Percentiles rank a stretch among this genome's conserved stretches.
Evolutionary conservation across 106 monocot genomes (phyloP).

Genomic region (Vanilla planifolia): DNA sequence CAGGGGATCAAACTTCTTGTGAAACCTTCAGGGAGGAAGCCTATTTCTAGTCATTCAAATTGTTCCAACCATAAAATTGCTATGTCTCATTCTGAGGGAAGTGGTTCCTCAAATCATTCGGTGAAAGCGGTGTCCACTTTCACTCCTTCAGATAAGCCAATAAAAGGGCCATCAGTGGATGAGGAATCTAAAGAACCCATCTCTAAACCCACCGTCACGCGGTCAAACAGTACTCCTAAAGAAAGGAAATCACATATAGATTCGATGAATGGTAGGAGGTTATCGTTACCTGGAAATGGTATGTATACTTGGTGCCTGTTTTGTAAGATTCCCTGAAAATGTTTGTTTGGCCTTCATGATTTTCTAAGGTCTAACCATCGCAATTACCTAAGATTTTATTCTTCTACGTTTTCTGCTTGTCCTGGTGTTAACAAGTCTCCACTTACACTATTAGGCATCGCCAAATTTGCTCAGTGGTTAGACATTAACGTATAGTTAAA

Average conservation of each 20-base stretch:
- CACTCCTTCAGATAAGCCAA: conserved; percentile 21
- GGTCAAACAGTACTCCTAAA: conserved; percentile 63
- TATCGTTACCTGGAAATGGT: conserved; percentile 61
- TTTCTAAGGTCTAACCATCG: too few species aligned
- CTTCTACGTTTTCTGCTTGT: too few species aligned
- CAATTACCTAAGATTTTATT: too few species aligned
- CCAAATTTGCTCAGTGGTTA: too few species aligned
- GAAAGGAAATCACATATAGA: conserved; percentile 45
- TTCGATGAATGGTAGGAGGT: conserved; percentile 51
- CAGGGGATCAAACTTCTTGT: conserved; percentile 14
- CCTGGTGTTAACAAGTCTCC: too few species aligned
- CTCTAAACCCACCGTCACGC: conserved; percentile 30
- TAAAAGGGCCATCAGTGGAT: conserved; percentile 24
- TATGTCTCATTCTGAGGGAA: conserved; percentile 42
- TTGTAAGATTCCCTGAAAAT: not conserved
- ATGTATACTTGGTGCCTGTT: too few species aligned
- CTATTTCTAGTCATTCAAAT: conserved; percentile 23
- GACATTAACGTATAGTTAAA: too few species aligned
- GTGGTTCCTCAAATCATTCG: conserved; percentile 39
- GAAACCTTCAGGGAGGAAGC: conserved; percentile 33
- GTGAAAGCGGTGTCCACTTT: conserved; percentile 2
- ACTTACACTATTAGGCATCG: too few species aligned
- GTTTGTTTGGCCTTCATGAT: not conserved
- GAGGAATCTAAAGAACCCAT: conserved; percentile 34
- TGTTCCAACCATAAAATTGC: conserved; percentile 26